Evolutionary conservation across 2,329 filamentous ascomycete genomes (phyloP).

Genomic region (Apiospora phragmitis): DNA sequence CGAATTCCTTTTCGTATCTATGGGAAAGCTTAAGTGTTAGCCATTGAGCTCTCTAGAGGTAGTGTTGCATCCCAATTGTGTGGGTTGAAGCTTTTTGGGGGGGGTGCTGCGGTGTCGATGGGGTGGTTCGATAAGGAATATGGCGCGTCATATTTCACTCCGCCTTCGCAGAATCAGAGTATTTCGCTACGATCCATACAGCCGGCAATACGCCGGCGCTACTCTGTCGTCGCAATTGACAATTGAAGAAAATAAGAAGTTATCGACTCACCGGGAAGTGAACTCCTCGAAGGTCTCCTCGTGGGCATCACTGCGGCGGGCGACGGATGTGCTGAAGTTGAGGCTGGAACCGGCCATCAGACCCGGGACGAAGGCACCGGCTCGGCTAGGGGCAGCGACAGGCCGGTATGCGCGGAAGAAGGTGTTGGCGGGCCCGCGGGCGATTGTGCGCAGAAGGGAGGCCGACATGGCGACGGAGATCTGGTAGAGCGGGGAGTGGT

Average conservation of each 20-base stretch:
- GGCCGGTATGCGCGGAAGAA: slow-evolving; percentile 66
- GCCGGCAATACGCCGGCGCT: not conserved
- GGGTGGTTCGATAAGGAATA: slow-evolving; percentile 1
- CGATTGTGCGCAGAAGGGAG: slow-evolving; percentile 69
- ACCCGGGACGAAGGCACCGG: slow-evolving; percentile 51
- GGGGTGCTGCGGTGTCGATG: not conserved
- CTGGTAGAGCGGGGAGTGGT: slow-evolving; percentile 16
- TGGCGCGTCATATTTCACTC: slow-evolving; percentile 8
- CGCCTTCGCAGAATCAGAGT: not conserved
- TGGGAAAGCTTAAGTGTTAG: slow-evolving; percentile 35
- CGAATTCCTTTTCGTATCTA: slow-evolving; percentile 99
- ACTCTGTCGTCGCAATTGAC: not conserved
- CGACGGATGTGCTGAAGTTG: slow-evolving; percentile 64
- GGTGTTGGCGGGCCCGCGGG: slow-evolving; percentile 63
- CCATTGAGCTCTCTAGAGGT: slow-evolving; percentile 28
- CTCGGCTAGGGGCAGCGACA: slow-evolving; percentile 52
- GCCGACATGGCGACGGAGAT: slow-evolving; percentile 58
- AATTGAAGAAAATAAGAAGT: slow-evolving; percentile 8
- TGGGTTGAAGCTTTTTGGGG: slow-evolving; percentile 18
- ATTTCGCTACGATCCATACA: not conserved
- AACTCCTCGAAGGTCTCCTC: slow-evolving; percentile 99
- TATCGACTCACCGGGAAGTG: slow-evolving; percentile 78
- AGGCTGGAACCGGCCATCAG: slow-evolving; percentile 49
- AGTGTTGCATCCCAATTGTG: slow-evolving; percentile 24
- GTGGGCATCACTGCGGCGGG: slow-evolving; percentile 59